phyloP scores from a whole-genome alignment of 2,329 filamentous ascomycete species.

The Colletotrichum sp. region DNA sequence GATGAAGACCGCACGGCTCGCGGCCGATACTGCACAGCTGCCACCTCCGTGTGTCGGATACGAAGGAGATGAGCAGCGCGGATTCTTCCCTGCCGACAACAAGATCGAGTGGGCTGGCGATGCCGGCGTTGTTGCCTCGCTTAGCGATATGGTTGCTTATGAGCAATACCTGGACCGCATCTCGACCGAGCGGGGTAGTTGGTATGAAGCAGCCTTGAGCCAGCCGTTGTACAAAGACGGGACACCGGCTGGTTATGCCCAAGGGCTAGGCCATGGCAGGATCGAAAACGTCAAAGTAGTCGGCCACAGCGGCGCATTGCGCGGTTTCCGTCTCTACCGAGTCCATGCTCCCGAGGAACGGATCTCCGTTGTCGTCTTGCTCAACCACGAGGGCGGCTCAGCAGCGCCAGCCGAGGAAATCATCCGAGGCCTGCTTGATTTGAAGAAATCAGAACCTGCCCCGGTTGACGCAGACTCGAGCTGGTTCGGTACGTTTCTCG shows the following conservation, averaged over 20 bases:
- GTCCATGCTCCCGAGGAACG: constrained; percentile 36
- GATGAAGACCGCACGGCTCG: constrained; percentile 45
- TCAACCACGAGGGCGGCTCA: constrained; percentile 42
- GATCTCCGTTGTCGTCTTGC: constrained; percentile 42
- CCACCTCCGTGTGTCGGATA: constrained; percentile 49
- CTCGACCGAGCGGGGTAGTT: constrained; percentile 33
- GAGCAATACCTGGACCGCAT: constrained; percentile 42
- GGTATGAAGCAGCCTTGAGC: constrained; percentile 32
- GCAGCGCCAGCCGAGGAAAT: constrained; percentile 30
- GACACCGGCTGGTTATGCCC: constrained; percentile 37
- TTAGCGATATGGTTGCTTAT: constrained; percentile 51
- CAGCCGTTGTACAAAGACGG: constrained; percentile 33
- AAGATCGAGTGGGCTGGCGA: constrained; percentile 51
- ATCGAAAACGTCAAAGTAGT: constrained; percentile 31
- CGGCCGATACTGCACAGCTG: constrained; percentile 38
- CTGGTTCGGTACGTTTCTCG: constrained; percentile 43
- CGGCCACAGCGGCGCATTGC: constrained; percentile 45
- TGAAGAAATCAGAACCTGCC: constrained; percentile 22
- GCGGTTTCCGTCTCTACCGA: constrained; percentile 43
- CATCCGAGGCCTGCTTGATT: constrained; percentile 32
- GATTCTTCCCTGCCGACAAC: constrained; percentile 41
- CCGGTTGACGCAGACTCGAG: constrained; percentile 15
- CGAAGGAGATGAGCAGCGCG: constrained; percentile 41
- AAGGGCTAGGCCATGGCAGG: constrained; percentile 35
- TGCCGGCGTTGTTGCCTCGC: constrained; percentile 46